A percentile compares a stretch with the other conserved stretches of the same genome.
Evolutionary conservation across 2,329 filamentous ascomycete species (phyloP).

Genomic region (Microcyclospora pomicola): DNA sequence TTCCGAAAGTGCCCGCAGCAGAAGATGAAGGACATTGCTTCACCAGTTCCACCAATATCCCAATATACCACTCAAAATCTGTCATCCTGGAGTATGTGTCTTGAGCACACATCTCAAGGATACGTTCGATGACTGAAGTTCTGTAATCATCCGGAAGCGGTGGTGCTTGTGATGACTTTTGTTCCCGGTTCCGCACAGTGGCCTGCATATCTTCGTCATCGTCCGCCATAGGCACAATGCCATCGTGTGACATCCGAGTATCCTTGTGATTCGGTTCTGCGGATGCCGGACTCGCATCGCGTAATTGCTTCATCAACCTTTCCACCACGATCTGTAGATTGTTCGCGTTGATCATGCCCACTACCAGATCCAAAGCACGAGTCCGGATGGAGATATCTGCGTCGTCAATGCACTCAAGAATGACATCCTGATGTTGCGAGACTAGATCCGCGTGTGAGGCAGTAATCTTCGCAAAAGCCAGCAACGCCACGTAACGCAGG

Average conservation of each 20-base stretch:
- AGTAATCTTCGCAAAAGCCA: constrained; percentile 94
- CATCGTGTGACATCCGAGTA: constrained; percentile 30
- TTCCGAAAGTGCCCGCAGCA: constrained; percentile 6
- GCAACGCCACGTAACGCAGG: constrained; percentile 87
- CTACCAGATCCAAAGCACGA: constrained; percentile 79
- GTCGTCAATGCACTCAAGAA: constrained; percentile 91
- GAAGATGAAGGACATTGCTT: constrained; percentile 45
- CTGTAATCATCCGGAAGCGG: constrained; percentile 77
- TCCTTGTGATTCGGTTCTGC: constrained; percentile 31
- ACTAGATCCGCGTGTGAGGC: constrained; percentile 77
- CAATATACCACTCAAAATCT: constrained; percentile 97
- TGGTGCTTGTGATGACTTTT: constrained; percentile 36
- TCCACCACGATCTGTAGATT: constrained; percentile 76
- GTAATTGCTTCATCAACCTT: constrained; percentile 72
- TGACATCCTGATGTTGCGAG: constrained; percentile 86
- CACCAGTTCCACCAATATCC: constrained; percentile 74
- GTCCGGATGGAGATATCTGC: constrained; percentile 90
- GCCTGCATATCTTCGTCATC: constrained; percentile 46
- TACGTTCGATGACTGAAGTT: constrained; percentile 64
- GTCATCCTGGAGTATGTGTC: constrained; percentile 74
- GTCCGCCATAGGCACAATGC: constrained; percentile 37
- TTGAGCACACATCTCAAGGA: constrained; percentile 77
- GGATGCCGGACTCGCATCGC: constrained; percentile 47
- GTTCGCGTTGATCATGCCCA: constrained; percentile 83
- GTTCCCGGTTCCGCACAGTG: constrained; percentile 37